Percentiles rank a stretch among this genome's conserved stretches.
These are phyloP conservation scores for Oldenlandia corymbosa DNA, from an alignment of 257 asterid species.

Conservation along the genomic window DNA sequence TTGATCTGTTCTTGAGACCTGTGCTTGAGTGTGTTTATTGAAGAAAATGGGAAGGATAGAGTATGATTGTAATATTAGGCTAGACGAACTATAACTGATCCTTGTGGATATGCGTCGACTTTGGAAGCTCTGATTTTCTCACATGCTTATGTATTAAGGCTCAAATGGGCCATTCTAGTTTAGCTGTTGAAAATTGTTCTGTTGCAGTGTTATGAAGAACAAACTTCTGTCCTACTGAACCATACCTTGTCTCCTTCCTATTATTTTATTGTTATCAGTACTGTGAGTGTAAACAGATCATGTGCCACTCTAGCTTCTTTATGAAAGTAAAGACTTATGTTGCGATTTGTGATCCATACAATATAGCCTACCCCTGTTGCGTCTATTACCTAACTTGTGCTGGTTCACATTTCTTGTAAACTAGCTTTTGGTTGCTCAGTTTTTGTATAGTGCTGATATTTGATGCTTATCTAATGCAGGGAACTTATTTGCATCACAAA, in stretches of 20 bases:
- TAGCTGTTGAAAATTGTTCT: not conserved
- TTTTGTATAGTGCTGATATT: not conserved
- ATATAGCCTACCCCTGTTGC: too few species aligned
- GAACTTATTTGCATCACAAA: conserved; percentile 82
- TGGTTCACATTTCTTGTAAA: too few species aligned
- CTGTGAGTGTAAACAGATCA: not conserved
- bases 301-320: too few species aligned
- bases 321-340: too few species aligned
- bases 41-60: not conserved
- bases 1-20: too few species aligned
- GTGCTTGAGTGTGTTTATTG: too few species aligned
- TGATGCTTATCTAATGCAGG: conserved; percentile 38
- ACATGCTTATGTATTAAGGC: not conserved
- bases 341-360: too few species aligned
- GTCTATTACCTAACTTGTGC: too few species aligned
- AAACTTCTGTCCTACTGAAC: not conserved
- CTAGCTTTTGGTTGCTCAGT: too few species aligned
- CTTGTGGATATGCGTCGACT: not conserved
- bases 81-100: too few species aligned
- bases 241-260: not conserved
- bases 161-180: not conserved
- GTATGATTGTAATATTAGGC: not conserved
- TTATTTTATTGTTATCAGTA: not conserved
- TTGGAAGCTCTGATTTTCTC: not conserved
- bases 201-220: not conserved